Evolutionary conservation across 1,284 basidiomycete species (phyloP).

Genomic region (Hemileccinum hortonii): DNA sequence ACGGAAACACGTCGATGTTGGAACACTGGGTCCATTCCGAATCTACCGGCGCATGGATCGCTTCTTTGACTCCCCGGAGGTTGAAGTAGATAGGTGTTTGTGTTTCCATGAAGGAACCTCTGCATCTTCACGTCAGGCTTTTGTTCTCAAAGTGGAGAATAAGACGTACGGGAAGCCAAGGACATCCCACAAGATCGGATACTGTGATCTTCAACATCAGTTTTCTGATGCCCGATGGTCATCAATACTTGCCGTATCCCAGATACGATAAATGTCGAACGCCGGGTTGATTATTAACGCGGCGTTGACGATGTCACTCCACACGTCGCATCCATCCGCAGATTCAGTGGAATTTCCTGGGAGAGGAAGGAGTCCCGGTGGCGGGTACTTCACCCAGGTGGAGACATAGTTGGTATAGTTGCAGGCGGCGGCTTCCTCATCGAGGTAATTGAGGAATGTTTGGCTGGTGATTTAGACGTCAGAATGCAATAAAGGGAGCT

Average conservation of each 20-base stretch:
- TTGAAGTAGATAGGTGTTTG: too few relatives aligned
- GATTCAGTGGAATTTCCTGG: constrained; percentile 48
- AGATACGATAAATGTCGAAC: constrained; percentile 75
- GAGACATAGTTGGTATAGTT: constrained; percentile 63
- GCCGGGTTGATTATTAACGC: constrained; percentile 67
- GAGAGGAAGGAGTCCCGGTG: constrained; percentile 54
- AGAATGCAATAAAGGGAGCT: too few relatives aligned
- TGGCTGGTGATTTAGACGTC: constrained; percentile 49
- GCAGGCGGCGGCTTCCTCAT: constrained; percentile 52
- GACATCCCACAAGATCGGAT: constrained; percentile 68
- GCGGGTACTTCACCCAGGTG: constrained; percentile 66
- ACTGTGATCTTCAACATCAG: constrained; percentile 32
- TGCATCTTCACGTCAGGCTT: too few relatives aligned
- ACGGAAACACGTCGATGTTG: constrained; percentile 52
- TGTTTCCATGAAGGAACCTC: too few relatives aligned
- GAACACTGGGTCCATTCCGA: too few relatives aligned
- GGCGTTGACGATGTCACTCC: constrained; percentile 60
- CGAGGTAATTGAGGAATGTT: constrained; percentile 60
- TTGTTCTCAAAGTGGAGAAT: too few relatives aligned
- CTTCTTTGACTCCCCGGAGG: too few relatives aligned
- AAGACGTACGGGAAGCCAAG: too few relatives aligned
- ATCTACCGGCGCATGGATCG: too few relatives aligned
- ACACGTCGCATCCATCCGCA: constrained; percentile 61
- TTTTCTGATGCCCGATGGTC: not conserved
- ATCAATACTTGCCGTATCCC: constrained; percentile 51